Conservation (phyloP, 1,284 basidiomycete genomes). For the Cutaneotrichosporon dermatis region DNA sequence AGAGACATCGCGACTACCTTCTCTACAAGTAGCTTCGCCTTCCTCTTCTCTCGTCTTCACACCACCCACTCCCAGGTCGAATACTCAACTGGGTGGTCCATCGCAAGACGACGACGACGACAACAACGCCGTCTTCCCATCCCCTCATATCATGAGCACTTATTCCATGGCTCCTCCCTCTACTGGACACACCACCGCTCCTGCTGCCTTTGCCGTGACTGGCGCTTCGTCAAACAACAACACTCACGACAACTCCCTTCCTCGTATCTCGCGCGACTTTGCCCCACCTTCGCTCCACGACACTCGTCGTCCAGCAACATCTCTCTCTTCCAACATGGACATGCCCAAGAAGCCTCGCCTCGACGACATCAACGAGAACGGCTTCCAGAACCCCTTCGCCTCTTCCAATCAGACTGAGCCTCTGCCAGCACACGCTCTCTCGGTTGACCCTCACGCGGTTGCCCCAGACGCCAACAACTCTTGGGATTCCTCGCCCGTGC, state of each 20-base stretch:
- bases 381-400: slow-evolving; percentile 13
- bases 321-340: slow-evolving; percentile 18
- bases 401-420: neutral
- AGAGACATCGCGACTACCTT: no score
- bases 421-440: slow-evolving; percentile 1
- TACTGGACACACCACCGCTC: neutral
- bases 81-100: no score
- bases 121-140: neutral
- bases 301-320: slow-evolving; percentile 27
- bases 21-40: no score
- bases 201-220: neutral
- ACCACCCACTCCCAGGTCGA: neutral
- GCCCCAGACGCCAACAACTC: slow-evolving; percentile 4
- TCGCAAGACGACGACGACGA: no score
- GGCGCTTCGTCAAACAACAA: neutral
- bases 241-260: slow-evolving; percentile 27
- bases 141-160: neutral
- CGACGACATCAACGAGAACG: slow-evolving; percentile 1
- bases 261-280: slow-evolving; percentile 46
- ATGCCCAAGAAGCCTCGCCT: neutral
- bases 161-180: neutral
- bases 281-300: slow-evolving; percentile 33
- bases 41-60: neutral
- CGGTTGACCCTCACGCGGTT: slow-evolving; percentile 30
- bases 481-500: slow-evolving; percentile 1